Evolutionary conservation across 345 rosid species (phyloP).

Genomic region (Laguncularia racemosa): DNA sequence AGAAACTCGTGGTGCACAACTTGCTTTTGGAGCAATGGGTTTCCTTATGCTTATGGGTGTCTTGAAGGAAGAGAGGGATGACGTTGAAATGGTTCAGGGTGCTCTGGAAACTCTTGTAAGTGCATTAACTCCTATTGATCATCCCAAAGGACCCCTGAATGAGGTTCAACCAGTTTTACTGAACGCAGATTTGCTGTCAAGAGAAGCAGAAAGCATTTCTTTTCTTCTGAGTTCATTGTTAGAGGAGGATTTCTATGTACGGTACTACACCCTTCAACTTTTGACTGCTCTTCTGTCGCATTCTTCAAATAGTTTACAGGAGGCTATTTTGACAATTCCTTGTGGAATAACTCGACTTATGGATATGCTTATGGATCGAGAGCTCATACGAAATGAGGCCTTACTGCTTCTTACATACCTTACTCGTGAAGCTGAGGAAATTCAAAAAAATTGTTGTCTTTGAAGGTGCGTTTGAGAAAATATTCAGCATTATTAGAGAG

Average conservation of each 20-base stretch:
- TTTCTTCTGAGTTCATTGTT: constrained; percentile 89
- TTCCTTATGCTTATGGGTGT: no score
- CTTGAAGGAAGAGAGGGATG: constrained; percentile 90
- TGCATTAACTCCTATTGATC: constrained; percentile 80
- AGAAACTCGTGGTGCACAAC: constrained; percentile 76
- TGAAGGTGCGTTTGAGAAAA: constrained; percentile 96
- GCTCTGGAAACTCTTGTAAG: constrained; percentile 92
- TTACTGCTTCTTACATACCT: constrained; percentile 86
- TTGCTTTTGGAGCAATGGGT: no score
- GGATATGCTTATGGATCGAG: constrained; percentile 99
- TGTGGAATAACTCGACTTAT: constrained; percentile 95
- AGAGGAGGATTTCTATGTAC: constrained; percentile 92
- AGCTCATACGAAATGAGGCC: constrained; percentile 96
- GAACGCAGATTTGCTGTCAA: no score
- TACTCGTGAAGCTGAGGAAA: constrained; percentile 98
- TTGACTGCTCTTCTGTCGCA: constrained; percentile 90
- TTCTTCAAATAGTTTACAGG: constrained; percentile 94
- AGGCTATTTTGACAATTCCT: constrained; percentile 92
- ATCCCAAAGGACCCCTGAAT: no score
- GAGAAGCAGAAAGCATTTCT: constrained; percentile 76
- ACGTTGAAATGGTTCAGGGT: constrained; percentile 90
- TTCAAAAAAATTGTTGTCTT: constrained; percentile 97
- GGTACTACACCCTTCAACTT: constrained; percentile 92
- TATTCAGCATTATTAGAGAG: constrained; percentile 84
- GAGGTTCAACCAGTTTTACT: no score